Evolutionary conservation across 768 basidiomycete species (phyloP).

Genomic region (Rhodosporidiobolus odoratus): DNA sequence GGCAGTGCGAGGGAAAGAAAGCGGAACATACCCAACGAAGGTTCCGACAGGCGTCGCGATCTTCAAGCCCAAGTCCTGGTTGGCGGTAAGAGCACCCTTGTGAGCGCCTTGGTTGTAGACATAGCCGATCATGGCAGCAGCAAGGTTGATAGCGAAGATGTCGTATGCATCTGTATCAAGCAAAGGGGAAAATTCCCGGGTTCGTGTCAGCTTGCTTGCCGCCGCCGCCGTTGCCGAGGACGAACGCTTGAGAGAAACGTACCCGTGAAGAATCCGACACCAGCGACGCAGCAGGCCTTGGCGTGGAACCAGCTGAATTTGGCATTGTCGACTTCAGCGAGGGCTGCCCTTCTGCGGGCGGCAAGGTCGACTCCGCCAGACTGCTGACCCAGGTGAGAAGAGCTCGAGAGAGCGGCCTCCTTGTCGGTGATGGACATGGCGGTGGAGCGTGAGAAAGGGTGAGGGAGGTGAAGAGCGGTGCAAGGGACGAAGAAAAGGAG

Average conservation of each 20-base stretch:
- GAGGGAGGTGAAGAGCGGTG: not conserved
- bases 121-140: slow-evolving; percentile 72
- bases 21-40: slow-evolving; percentile 21
- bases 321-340: slow-evolving; percentile 82
- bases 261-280: slow-evolving; percentile 88
- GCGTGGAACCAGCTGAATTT: slow-evolving; percentile 83
- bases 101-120: slow-evolving; percentile 57
- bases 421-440: slow-evolving; percentile 25
- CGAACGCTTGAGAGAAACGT: slow-evolving; percentile 52
- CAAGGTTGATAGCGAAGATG: slow-evolving; percentile 86
- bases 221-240: slow-evolving; percentile 18
- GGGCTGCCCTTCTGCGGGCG: slow-evolving; percentile 69
- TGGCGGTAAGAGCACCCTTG: slow-evolving; percentile 51
- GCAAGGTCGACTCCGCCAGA: slow-evolving; percentile 19
- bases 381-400: not conserved
- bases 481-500: not conserved
- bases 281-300: slow-evolving; percentile 61
- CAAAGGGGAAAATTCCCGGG: slow-evolving; percentile 6
- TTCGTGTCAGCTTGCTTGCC: slow-evolving; percentile 28
- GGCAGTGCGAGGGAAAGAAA: not conserved
- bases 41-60: slow-evolving; percentile 40
- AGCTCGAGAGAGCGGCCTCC: not conserved
- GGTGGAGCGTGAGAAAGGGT: not conserved
- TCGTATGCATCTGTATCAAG: slow-evolving; percentile 53
- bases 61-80: slow-evolving; percentile 60